Evolutionary conservation across 192 early-diverging fungal species (phyloP), one percentile per base, ranked within the genome.

Genomic region (Backusella liffmaniae): DNA sequence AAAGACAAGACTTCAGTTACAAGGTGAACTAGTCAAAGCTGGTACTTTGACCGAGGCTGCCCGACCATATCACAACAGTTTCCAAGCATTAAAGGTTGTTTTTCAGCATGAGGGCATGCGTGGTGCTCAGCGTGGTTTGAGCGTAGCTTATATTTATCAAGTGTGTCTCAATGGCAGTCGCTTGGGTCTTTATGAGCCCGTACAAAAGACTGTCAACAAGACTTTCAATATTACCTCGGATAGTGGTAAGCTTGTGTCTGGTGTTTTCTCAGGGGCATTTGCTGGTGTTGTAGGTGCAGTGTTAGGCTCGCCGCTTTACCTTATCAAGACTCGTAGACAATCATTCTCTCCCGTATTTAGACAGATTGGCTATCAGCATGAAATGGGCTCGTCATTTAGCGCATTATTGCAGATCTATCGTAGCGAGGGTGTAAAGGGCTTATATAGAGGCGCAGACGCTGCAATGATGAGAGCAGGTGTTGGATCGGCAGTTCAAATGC

Each of bases 1-100:
- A 36, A 98, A 98, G 80, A 96, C 94, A 15, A 90, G 97, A 37
- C 86, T 98, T 66, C 97, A 98, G 82, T 86, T 98, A 46, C 97
- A 98, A 82, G 96, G 95, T 59, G 95, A 97, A 81, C 84, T 94
- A 71, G 89, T 89, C 21, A 79, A 80, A 36, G 81, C 80, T 23
- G 87, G 84, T 73, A 66, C 76, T 41, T 72, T 75, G 29, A 68
- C 85, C 21, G 85, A 82, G 76, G 68, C 82, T 30, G 74, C 75
- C 12, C 72, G 81, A 67, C 86, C 90, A 29, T 97, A 97, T 83
- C 89, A 85, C 76, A 95, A 93, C 74, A 91, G 93, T 41, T 85
- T 93, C 36, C 88, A 91, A 75, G 92, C 94, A 23, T 90, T 97
- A 41, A 86, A 82, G 59, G 86, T 90, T 32, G 93, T 99, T 67